A percentile compares a stretch with the other conserved stretches of the same genome.
These are phyloP conservation scores for Danielia reshetovae DNA, from an alignment of 805 yeast genomes.

Conservation along the genomic window DNA sequence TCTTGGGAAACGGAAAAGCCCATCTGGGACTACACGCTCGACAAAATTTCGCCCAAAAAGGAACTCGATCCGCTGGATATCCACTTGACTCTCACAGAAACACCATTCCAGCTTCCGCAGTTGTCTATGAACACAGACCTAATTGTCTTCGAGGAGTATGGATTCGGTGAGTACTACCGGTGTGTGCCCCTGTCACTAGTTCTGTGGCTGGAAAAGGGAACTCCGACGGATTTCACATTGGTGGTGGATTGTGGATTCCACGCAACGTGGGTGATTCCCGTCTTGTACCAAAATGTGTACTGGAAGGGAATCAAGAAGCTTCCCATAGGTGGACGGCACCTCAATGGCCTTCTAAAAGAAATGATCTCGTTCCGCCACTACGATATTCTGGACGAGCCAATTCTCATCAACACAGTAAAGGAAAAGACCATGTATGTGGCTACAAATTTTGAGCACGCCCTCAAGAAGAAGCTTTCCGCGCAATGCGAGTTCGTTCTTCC, in stretches of 20 bases:
- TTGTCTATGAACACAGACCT: constrained; percentile 84
- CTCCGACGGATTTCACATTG: constrained; percentile 55
- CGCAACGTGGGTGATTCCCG: constrained; percentile 83
- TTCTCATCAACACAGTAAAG: constrained; percentile 79
- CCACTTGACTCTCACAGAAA: constrained; percentile 70
- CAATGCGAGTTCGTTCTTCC: constrained; percentile 79
- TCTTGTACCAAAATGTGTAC: constrained; percentile 70
- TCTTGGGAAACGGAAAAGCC: constrained; percentile 90
- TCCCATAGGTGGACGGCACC: constrained; percentile 81
- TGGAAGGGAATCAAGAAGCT: constrained; percentile 75
- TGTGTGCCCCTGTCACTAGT: constrained; percentile 57
- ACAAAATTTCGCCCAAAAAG: constrained; percentile 35
- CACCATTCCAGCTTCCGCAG: constrained; percentile 78
- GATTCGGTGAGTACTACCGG: constrained; percentile 66
- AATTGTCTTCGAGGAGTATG: constrained; percentile 91
- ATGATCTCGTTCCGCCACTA: constrained; percentile 86
- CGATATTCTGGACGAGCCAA: constrained; percentile 88
- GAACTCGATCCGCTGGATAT: constrained; percentile 43
- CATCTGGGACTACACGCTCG: constrained; percentile 81
- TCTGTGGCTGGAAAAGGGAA: constrained; percentile 46
- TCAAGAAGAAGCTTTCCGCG: constrained; percentile 33
- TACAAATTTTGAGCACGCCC: constrained; percentile 46
- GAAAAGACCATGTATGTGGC: constrained; percentile 75
- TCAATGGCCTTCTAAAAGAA: constrained; percentile 82
- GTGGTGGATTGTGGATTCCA: constrained; percentile 88